Evolutionary conservation across 805 yeast species (phyloP).

Genomic region (Kluyveromyces siamensis): DNA sequence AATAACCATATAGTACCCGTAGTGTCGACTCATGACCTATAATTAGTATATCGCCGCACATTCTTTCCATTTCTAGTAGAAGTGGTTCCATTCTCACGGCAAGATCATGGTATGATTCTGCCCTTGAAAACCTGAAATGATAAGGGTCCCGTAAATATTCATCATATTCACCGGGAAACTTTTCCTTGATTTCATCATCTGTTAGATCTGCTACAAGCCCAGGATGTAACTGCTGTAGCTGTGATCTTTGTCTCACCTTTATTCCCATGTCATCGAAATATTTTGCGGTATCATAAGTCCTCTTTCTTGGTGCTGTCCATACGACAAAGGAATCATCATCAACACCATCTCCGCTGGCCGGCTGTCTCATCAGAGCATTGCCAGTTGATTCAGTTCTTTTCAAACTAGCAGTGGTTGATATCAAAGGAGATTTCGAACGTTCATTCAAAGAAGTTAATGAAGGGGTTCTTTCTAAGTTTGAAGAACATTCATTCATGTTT

Average conservation of each 20-base stretch:
- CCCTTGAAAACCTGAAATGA: slow-evolving; percentile 84
- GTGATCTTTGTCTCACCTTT: slow-evolving; percentile 65
- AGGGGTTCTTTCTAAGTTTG: slow-evolving; percentile 1
- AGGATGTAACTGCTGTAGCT: slow-evolving; percentile 80
- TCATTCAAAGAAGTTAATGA: slow-evolving; percentile 1
- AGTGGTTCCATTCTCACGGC: slow-evolving; percentile 92
- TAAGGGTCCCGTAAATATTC: slow-evolving; percentile 72
- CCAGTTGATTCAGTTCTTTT: slow-evolving; percentile 19
- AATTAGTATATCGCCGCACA: slow-evolving; percentile 76
- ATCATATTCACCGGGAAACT: slow-evolving; percentile 62
- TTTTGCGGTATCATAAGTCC: slow-evolving; percentile 74
- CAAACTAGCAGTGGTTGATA: slow-evolving; percentile 18
- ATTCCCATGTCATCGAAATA: slow-evolving; percentile 57
- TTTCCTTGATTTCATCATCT: slow-evolving; percentile 46
- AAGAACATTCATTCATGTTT: neutral
- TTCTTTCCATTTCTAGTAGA: slow-evolving; percentile 86
- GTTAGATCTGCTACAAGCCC: slow-evolving; percentile 73
- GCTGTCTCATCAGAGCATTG: slow-evolving; percentile 26
- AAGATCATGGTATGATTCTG: slow-evolving; percentile 92
- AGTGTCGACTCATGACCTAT: slow-evolving; percentile 91
- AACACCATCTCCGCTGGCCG: slow-evolving; percentile 44
- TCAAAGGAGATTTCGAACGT: slow-evolving; percentile 16
- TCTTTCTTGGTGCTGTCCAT: slow-evolving; percentile 90
- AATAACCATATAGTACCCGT: slow-evolving; percentile 84
- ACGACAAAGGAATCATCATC: slow-evolving; percentile 61